Evolutionary conservation across 2,329 filamentous ascomycete genomes (phyloP), one percentile per base, ranked within the genome.

Genomic region (Penicillium sp.): DNA sequence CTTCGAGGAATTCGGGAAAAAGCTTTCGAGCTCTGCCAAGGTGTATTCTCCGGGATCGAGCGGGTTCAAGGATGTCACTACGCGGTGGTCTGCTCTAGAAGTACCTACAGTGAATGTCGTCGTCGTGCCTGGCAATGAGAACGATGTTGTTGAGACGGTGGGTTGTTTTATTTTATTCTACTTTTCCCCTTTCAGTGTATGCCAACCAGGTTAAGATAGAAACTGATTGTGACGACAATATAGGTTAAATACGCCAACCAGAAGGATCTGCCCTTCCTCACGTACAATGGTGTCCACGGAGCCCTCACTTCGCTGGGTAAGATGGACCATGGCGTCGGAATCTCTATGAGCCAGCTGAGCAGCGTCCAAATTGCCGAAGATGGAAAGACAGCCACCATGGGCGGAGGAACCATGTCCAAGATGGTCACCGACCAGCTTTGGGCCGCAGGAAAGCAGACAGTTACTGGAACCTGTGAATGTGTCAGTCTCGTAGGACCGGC

Each of bases 381-480:
- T 53, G 75, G 75, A 0, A 69, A 77, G 29, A 78, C 76, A 0
- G 82, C 72, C n/a, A 81, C 64, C 0, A 71, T 84, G 53, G 77
- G 73, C 3, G 82, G 81, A 10, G 82, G 82, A 1, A 72, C 74
- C 7, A 69, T 72, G 44, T 77, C 77, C 22, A 80, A 81, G 57
- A 63, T 69, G 1, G 69, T 84, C 48, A 79, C 72, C 0, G 76
- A 82, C 52, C 64, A 69, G 1, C 76, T 84, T 4, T 84, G 80
- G 81, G 73, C 65, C 0, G 75, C 73, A 0, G 79, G 78, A 26
- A 82, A 82, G 64, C 79, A 82, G 65, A 80, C 57, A 70, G 79
- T 80, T 2, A 80, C 78, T 10, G 80, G 80, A 37, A 77, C 74
- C 9, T 85, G 82, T 61, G 81, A 82, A 67, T 84, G 81, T 58